phyloP scores from a whole-genome alignment of 202 grass and related monocot species.

The Schoenoplectus tabernaemontani region DNA sequence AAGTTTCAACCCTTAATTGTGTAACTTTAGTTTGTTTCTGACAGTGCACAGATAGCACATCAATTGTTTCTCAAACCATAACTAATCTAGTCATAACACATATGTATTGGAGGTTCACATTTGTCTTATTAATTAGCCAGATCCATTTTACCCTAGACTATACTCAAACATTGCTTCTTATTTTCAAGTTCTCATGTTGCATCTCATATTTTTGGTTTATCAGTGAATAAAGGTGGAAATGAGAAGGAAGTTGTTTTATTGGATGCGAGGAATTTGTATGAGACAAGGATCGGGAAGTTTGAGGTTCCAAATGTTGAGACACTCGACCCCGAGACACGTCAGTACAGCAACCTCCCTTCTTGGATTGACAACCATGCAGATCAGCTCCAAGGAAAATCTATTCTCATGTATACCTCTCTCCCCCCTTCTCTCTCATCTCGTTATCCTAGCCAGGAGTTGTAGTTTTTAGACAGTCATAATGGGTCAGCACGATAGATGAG shows the following conservation, averaged over 20 bases:
- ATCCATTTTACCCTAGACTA: not conserved
- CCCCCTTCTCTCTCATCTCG: not conserved
- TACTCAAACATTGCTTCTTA: not conserved
- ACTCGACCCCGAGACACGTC: slow-evolving; percentile 66
- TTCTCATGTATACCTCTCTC: slow-evolving; percentile 58
- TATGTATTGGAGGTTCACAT: not conserved
- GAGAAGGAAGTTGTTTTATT: slow-evolving; percentile 54
- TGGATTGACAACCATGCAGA: slow-evolving; percentile 80
- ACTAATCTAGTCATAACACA: not conserved
- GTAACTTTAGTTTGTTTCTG: not conserved
- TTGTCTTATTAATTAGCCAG: not conserved
- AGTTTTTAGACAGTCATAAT: not conserved
- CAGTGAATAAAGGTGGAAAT: slow-evolving; percentile 11
- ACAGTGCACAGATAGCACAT: not conserved
- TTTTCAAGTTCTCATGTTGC: not conserved
- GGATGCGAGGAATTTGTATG: slow-evolving; percentile 83
- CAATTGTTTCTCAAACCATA: not conserved
- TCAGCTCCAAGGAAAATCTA: slow-evolving; percentile 57
- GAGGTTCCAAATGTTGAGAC: slow-evolving; percentile 64
- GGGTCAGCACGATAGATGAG: not conserved
- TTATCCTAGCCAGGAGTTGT: not conserved
- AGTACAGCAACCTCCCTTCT: slow-evolving; percentile 76
- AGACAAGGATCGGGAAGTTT: slow-evolving; percentile 89
- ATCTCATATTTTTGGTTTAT: not conserved
- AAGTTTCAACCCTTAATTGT: not conserved